Base-by-base conservation (phyloP, 176 grass and related monocot genomes). In the Elymus sibiricus region DNA sequence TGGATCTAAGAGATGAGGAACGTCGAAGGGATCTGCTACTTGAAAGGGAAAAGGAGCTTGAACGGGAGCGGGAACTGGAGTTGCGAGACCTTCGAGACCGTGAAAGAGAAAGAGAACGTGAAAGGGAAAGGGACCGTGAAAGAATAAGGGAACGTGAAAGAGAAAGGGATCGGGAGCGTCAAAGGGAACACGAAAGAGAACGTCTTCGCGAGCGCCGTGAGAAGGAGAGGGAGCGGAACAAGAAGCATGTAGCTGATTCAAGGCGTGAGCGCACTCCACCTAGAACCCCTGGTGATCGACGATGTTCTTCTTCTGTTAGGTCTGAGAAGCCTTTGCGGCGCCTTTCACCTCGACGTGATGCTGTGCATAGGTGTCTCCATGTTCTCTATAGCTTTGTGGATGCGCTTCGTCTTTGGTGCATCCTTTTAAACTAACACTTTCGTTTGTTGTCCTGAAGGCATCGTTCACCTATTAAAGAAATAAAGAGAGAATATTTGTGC, bases 401-500 rank as follows among this genome's bases (percentile, higher is more conserved):
- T 92, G 68, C 86, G 89, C 90, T 95, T 90, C 84, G 71, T 82
- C 81, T 86, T 80, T 87, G 80, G 80, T 91, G 93, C 85, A 90
- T 88, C 90, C 84, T 83, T 98, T 78, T 90, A 83, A 95, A 95
- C 91, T 98, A 95, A 98, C 77, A 46, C 69, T 89, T 93, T 92
- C 26, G 70, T 93, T 90, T 95, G 81, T 95, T 94, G 86, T 94
- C 90, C 88, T 98, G 96, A 98, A 96, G 97, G 94, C 97, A 95
- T 88, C 94, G 88, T 94, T 99, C 97, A 78, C 97, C 97, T 86
- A 89, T 94, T 90, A 94, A 92, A 94, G 97, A 99, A 91, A 99
- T 94, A 91, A 99, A 99, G 94, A 91, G 97, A 94, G 97, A 99
- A 83, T 99, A 99, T 94, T 73, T 93, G 76, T 99, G 97, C 94